Base-by-base conservation (phyloP, 305 asterid genomes). In the Fraxinus baroniana region DNA sequence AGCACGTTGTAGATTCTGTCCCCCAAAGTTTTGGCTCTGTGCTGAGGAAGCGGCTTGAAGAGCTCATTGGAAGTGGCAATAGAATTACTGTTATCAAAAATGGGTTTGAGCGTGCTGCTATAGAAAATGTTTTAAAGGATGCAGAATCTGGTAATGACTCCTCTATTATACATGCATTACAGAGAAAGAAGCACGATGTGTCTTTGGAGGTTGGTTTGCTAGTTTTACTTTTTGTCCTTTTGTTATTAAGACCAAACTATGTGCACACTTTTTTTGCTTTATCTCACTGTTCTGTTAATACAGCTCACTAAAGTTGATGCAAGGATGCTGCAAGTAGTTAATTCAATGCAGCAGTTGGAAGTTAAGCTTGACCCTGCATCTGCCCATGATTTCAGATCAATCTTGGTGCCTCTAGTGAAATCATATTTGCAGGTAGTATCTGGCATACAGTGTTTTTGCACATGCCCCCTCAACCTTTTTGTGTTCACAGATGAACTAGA, bases 301-400 rank as follows among this genome's bases (percentile, higher is more conserved):
- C 97, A 95, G 99, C 89, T 94, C 77, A 89, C 98, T 87, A 95
- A 93, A 89, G 85, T 90, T 39, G 99, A 95, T 82, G 98, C 94
- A 78, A 89, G 90, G 86, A 89, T 95, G 82, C 85, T 93, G 97
- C 86, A 90, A 79, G 75, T 86, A 74, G 87, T 92, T 85, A 89
- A 86, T 32, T 93, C 85, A 79, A 94, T 93, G 94, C 97, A 90
- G 87, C 95, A 91, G 86, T 87, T 92, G 88, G 95, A 93, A 89
- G 85, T 83, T 79, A 92, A 91, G 84, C 95, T 95, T 83, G 94
- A 89, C 83, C 85, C 89, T 80, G 87, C 89, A 75, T 93, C 95
- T 80, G 85, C 91, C 75, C 89, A 86, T 86, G 99, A 95, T 90
- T 94, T 89, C 83, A 85, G 91, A 71, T 77, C 90, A 78, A 88